Evolutionary conservation across 1,284 basidiomycete species (phyloP), one percentile per base, ranked within the genome.

Genomic region (Sanghuangporus baumii): DNA sequence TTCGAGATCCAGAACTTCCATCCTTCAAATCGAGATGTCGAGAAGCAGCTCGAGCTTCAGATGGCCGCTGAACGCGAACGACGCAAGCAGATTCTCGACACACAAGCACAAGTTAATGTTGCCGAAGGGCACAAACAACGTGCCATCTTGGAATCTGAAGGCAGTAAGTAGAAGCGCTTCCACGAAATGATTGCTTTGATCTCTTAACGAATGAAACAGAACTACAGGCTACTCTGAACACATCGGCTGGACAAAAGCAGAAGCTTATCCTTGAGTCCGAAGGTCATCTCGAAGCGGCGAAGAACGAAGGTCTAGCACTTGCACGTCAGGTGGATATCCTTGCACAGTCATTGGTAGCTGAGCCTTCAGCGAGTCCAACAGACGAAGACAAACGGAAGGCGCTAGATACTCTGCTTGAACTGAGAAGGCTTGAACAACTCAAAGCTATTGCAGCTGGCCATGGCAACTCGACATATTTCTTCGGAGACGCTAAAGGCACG

Each of bases 51-150:
- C 2, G 81, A 83, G 64, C 74, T 83, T 8, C 81, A 82, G 69
- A 82, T 83, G 81, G 79, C 82, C 68, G 81, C 81, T 1, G 81
- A 83, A 64, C 70, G 81, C 38, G 81, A 83, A 63, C 68, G 81
- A 16, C 73, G 81, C 31, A 83, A 83, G 66, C 80, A 83, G 64
- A 74, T 83, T 11, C 72, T 83, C n/a, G 81, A 83, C 65, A 83
- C 81, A 0, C 78, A 82, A 66, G 81, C 81, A 0, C 78, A 79
- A 62, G 78, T 83, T 63, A 83, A 83, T 66, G 74, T 83, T 34
- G 81, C 81, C 1, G 81, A 83, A 67, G 81, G 81, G 9, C 75
- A 80, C 57, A 83, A 83, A 65, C 80, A 82, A 66, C 74, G 78
- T 12, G 76, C 78, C 6, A 83, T 83, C 63, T 69, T 83, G 50